These are phyloP conservation scores for Phialophora verrucosa DNA, from an alignment of 2,329 filamentous ascomycete genomes.

Conservation along the genomic window DNA sequence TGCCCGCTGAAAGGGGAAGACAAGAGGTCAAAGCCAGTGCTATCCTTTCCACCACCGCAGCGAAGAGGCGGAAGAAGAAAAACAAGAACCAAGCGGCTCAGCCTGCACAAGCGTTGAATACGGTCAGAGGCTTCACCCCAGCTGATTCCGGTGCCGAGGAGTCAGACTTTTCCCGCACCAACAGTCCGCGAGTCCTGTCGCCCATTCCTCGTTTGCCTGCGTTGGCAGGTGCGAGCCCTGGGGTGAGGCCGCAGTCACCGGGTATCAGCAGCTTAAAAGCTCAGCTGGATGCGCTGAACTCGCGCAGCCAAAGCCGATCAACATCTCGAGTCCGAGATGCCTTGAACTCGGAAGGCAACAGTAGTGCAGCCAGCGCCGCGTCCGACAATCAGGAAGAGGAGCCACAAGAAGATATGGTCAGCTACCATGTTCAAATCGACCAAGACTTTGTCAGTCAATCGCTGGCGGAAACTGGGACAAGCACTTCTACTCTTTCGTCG, in stretches of 20 bases:
- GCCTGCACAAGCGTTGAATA: conserved; percentile 45
- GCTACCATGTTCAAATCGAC: conserved; percentile 84
- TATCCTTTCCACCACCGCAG: conserved; percentile 43
- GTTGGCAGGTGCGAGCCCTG: conserved; percentile 50
- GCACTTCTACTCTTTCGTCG: conserved; percentile 60
- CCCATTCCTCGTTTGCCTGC: conserved; percentile 41
- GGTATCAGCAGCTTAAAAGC: conserved; percentile 83
- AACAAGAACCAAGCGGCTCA: conserved; percentile 42
- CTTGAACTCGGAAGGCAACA: conserved; percentile 53
- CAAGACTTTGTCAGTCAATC: conserved; percentile 79
- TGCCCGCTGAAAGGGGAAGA: conserved; percentile 33
- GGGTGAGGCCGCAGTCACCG: conserved; percentile 60
- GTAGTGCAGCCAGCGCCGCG: conserved; percentile 64
- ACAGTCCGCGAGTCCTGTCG: conserved; percentile 44
- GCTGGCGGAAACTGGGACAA: conserved; percentile 48
- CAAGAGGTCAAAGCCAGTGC: conserved; percentile 39
- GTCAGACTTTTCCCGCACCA: conserved; percentile 50
- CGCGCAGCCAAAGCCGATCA: conserved; percentile 64
- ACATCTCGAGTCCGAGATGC: conserved; percentile 61
- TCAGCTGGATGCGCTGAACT: conserved; percentile 77
- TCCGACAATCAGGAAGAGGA: conserved; percentile 69
- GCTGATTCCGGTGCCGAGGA: conserved; percentile 53
- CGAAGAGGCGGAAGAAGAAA: conserved; percentile 51
- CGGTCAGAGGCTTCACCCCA: conserved; percentile 53
- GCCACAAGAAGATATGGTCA: conserved; percentile 73